Conservation (phyloP, 139 green algal genomes). For the Eudorina sp. region DNA sequence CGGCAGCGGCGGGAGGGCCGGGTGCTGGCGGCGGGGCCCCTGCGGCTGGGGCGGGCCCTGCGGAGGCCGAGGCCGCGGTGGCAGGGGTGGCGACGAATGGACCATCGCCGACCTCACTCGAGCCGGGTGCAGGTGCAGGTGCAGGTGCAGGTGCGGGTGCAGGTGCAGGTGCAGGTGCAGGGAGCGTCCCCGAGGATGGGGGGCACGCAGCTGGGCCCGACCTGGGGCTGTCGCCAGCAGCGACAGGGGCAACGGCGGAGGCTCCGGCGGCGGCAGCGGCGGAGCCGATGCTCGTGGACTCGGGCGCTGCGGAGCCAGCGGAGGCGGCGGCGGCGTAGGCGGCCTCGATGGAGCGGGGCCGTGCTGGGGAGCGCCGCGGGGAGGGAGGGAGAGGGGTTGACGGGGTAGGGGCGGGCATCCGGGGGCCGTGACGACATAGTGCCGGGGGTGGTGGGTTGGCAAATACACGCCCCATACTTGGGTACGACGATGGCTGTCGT, state of each 20-base stretch:
- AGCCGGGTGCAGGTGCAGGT: neutral
- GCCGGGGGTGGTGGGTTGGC: too few relatives aligned
- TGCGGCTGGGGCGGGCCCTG: neutral
- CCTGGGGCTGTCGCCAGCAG: too few relatives aligned
- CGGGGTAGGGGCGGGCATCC: too few relatives aligned
- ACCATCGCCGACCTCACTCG: neutral
- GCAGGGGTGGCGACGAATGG: neutral
- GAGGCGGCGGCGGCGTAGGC: neutral
- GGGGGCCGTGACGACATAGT: too few relatives aligned
- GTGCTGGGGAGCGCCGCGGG: too few relatives aligned
- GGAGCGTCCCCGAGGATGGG: too few relatives aligned
- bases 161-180: neutral
- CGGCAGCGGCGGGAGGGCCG: neutral
- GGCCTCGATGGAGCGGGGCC: too few relatives aligned
- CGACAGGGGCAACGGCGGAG: neutral
- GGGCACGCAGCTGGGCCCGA: too few relatives aligned
- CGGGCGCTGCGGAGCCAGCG: neutral
- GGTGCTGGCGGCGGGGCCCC: too few relatives aligned
- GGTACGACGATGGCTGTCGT: too few relatives aligned
- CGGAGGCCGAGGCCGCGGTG: neutral
- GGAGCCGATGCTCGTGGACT: conserved; percentile 15
- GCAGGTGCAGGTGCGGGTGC: neutral
- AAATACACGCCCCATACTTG: too few relatives aligned
- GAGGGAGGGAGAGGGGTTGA: too few relatives aligned
- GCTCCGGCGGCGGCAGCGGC: neutral